Base-by-base conservation (phyloP, 345 rosid genomes). In the Aquilaria malaccensis region DNA sequence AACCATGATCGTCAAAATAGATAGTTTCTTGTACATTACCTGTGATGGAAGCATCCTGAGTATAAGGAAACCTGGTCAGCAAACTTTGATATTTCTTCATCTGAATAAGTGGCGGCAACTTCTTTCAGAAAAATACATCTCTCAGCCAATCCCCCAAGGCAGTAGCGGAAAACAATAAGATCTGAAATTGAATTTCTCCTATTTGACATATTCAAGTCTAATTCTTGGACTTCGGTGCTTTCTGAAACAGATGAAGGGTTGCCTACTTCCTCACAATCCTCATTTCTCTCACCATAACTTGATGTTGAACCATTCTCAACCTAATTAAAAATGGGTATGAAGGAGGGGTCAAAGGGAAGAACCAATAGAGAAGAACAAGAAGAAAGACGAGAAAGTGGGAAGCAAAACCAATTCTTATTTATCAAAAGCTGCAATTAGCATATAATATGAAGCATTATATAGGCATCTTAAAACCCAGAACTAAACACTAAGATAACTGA, bases 1-100 rank as follows among this genome's bases (percentile, higher is more conserved):
- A 22, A 22, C 22, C 22, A 22, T 22, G 22, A 22, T 22, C 0
- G 22, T 22, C 22, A 59, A 59, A 45, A 4, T 37, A 58, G 30
- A 9, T 22, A 15, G 59, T 33, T 60, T 15, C 30, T 47, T 67
- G 45, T 30, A 60, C 15, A 22, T 58, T 77, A 94, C 99, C 96
- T 47, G 71, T 91, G 97, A 67, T 94, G 97, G 68, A 89, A 82
- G 69, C 97, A 94, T 37, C 97, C 99, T 0, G 99, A 81, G 72
- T 77, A 94, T 29, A 86, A 67, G 64, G 89, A 78, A 74, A 91
- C 93, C 71, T 88, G 83, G 71, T 88, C 64, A 3, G 95, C 93
- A 63, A 94, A 87, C 60, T 76, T 76, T 33, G 79, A 76, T 58
- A 94, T 79, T 66, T 83, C 79, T 67, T 78, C 80, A 67, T 94